Evolutionary conservation across 2,329 filamentous ascomycete species (phyloP), one percentile per base, ranked within the genome.

Genomic region (Trichoderma lentiforme): DNA sequence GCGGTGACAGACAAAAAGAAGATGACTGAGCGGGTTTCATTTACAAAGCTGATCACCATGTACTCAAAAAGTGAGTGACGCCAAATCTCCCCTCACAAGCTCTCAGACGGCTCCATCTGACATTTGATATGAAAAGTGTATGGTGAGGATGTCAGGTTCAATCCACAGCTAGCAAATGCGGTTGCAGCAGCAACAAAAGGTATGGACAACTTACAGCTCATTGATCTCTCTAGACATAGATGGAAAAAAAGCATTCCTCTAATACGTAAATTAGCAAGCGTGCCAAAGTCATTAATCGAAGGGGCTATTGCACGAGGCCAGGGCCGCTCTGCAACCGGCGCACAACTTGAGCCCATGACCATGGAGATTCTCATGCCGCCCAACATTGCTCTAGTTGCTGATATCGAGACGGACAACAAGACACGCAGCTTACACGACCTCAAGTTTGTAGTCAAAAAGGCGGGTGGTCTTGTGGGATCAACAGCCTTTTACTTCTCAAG

Each of bases 231-330:
- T 1, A n/a, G 15, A 9, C 36, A 18, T 7, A 14, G 6, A 4
- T 4, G 3, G 24, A n/a, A 2, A 15, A 36, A 1, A 4, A 14
- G 5, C 6, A 3, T 36, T 36, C 14, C 5, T 61, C 67, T 62
- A 70, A 70, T 51, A 7, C 18, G 4, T 62, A 36, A 7, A 34
- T 30, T 63, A 77, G 91, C 90, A 73, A 93, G 92, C 75, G 91
- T 97, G 62, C 93, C 95, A 2, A 98, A 98, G 82, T 85, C 89
- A 24, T 87, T 89, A 2, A 97, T 98, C 76, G 95, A 98, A 81
- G 86, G 87, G 15, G 94, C 96, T 69, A 91, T 99, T 75, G 93
- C 94, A 15, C 91, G 94, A 61, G 96, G 96, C 2, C 95, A 98
- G 80, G 95, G 96, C 56, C 88, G 91, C 74, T 95, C 94, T 28